A percentile compares a stretch with the other conserved stretches of the same genome.
Conservation (phyloP, 805 yeast genomes). For the Ogataea nitratoaversa region DNA sequence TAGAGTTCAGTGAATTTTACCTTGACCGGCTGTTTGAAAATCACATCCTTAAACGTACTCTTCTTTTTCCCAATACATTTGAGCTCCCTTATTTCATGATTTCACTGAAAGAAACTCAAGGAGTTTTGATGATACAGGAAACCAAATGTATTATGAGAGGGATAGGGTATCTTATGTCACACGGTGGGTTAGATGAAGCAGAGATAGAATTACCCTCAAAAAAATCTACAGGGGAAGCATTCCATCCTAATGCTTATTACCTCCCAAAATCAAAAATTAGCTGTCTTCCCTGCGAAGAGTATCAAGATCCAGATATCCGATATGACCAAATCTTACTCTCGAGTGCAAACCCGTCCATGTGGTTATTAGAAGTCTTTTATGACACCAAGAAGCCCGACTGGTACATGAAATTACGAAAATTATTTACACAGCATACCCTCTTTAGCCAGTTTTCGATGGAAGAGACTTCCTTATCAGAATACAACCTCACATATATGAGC, state of each 20-base stretch:
- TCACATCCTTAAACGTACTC: slow-evolving; percentile 17
- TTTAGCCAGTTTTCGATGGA: slow-evolving; percentile 24
- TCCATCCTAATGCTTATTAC: slow-evolving; percentile 21
- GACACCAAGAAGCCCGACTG: slow-evolving; percentile 14
- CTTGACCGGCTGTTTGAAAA: slow-evolving; percentile 9
- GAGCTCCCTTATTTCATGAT: slow-evolving; percentile 26
- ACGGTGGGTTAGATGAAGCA: slow-evolving; percentile 24
- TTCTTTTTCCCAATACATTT: slow-evolving; percentile 22
- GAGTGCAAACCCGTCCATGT: slow-evolving; percentile 15
- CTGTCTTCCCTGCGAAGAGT: slow-evolving; percentile 14
- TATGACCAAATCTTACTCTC: slow-evolving; percentile 29
- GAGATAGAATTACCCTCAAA: slow-evolving; percentile 11
- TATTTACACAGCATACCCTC: slow-evolving; percentile 21
- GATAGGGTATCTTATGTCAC: slow-evolving; percentile 21
- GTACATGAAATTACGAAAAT: slow-evolving; percentile 12
- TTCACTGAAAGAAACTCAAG: slow-evolving; percentile 21
- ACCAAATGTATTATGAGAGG: slow-evolving; percentile 21
- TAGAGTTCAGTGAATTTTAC: slow-evolving; percentile 24
- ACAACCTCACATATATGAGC: slow-evolving; percentile 20
- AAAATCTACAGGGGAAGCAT: neutral
- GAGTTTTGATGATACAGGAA: slow-evolving; percentile 26
- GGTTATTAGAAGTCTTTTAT: slow-evolving; percentile 25
- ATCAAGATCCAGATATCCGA: slow-evolving; percentile 10
- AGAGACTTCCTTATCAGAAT: slow-evolving; percentile 9
- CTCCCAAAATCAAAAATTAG: slow-evolving; percentile 19